Base-by-base conservation (phyloP, 495 filamentous ascomycete genomes). In the Neurospora pannonica region DNA sequence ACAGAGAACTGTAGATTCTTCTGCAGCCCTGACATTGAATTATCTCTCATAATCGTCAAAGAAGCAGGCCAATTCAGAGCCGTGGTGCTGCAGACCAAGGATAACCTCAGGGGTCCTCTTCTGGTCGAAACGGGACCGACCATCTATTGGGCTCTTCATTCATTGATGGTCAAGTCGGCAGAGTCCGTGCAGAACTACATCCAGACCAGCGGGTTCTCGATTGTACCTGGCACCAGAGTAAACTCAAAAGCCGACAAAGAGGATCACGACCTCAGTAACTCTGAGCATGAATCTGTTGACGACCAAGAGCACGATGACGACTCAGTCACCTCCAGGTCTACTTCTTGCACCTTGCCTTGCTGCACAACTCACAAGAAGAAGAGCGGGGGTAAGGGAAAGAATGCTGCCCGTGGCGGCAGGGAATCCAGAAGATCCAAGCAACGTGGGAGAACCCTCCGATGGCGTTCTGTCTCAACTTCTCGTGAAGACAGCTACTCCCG, bases 1-100 rank as follows among this genome's bases (percentile, higher is more conserved):
- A 9, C 74, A 85, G 84, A 83, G 34, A 85, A 85, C 73, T 84
- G 81, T 75, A 73, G 78, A 62, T 85, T 85, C 77, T 73, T 82
- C 74, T 75, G 78, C 17, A 71, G 73, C 5, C 76, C 76, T 28
- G 74, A 79, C 74, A 79, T 78, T 28, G 38, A 46, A 0, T 38
- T 85, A 42, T 77, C 77, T 37, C 74, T 85, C 70, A 75, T 85
- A 40, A 81, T 75, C 10, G 77, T 73, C 62, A 82, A 81, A 70
- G 79, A 83, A 34, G 76, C 79, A 67, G 82, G 77, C 2, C 72
- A 69, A 31, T 85, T 76, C 72, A 81, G 78, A 74, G 84, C 81
- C 70, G 76, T 80, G 24, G 80, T 81, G 3, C 67, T 84, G 28
- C 75, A 76, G 38, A 74, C 75, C 67, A 78, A 79, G 40, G 70